Evolutionary conservation across 2,329 filamentous ascomycete genomes (phyloP).

Genomic region (Lachnum nothofagi): DNA sequence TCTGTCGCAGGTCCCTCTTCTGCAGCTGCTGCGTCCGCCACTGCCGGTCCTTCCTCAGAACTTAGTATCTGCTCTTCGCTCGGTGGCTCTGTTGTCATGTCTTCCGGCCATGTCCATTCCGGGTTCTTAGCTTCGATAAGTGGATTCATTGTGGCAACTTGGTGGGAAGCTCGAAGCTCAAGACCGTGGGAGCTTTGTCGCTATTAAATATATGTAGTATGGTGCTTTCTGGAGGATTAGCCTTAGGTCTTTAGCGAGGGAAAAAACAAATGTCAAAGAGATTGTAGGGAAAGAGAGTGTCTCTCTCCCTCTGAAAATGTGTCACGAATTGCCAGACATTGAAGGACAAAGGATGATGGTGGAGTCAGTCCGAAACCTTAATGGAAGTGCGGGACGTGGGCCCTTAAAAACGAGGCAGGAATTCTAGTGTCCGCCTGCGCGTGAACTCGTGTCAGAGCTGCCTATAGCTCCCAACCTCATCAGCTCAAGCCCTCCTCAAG

Average conservation of each 20-base stretch:
- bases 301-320: conserved; percentile 13
- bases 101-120: conserved; percentile 25
- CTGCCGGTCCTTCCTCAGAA: conserved; percentile 13
- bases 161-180: conserved; percentile 15
- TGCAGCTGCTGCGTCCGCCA: conserved; percentile 1
- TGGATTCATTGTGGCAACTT: conserved; percentile 13
- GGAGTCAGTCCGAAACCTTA: too few relatives aligned
- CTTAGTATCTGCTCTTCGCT: conserved; percentile 2
- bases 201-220: conserved; percentile 17
- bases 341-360: too few relatives aligned
- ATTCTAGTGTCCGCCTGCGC: background rate
- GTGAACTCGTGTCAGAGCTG: conserved; percentile 24
- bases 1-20: conserved; percentile 19
- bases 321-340: too few relatives aligned
- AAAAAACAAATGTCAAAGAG: conserved; percentile 6
- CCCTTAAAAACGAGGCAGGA: conserved; percentile 3
- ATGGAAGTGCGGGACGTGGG: too few relatives aligned
- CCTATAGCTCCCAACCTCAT: conserved; percentile 18
- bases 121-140: conserved; percentile 1
- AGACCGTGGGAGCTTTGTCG: conserved; percentile 2
- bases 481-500: conserved; percentile 10
- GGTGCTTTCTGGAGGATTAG: conserved; percentile 16
- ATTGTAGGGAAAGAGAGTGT: conserved; percentile 5
- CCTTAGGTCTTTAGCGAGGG: conserved; percentile 17
- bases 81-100: conserved; percentile 3